Evolutionary conservation across 768 basidiomycete species (phyloP).

Genomic region (Tulasnella sp.): DNA sequence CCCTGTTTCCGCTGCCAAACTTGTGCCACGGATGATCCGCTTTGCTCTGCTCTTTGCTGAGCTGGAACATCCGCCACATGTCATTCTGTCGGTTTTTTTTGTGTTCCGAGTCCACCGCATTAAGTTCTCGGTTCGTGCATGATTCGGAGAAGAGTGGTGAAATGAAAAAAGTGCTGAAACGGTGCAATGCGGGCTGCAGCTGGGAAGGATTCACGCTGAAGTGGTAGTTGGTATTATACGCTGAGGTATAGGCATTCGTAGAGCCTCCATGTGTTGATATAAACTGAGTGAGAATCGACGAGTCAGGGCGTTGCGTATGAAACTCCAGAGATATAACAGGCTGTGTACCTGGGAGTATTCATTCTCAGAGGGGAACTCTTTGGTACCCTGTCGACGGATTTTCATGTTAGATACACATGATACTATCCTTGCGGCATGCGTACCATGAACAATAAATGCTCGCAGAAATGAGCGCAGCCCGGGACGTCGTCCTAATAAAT

Average conservation of each 20-base stretch:
- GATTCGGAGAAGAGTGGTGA: conserved; percentile 81
- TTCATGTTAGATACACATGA: not conserved
- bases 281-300: conserved; percentile 22
- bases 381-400: conserved; percentile 48
- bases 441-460: conserved; percentile 94
- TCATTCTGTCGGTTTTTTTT: conserved; percentile 91
- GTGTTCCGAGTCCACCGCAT: conserved; percentile 94
- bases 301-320: not conserved
- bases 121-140: conserved; percentile 80
- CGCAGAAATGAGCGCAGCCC: conserved; percentile 89
- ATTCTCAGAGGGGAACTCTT: conserved; percentile 81
- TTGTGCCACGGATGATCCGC: conserved; percentile 78
- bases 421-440: conserved; percentile 21
- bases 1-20: conserved; percentile 80
- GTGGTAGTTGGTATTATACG: conserved; percentile 84
- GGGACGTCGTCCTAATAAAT: conserved; percentile 68
- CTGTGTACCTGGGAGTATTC: conserved; percentile 72
- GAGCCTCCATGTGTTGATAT: conserved; percentile 43
- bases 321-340: not conserved
- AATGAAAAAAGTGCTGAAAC: conserved; percentile 82
- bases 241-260: conserved; percentile 89
- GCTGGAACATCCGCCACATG: conserved; percentile 88
- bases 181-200: conserved; percentile 56
- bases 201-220: conserved; percentile 58
- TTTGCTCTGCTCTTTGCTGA: conserved; percentile 77